Evolutionary conservation across 176 grass and related monocot genomes (phyloP), one percentile per base, ranked within the genome.

Genomic region (Bothriochloa decipiens): DNA sequence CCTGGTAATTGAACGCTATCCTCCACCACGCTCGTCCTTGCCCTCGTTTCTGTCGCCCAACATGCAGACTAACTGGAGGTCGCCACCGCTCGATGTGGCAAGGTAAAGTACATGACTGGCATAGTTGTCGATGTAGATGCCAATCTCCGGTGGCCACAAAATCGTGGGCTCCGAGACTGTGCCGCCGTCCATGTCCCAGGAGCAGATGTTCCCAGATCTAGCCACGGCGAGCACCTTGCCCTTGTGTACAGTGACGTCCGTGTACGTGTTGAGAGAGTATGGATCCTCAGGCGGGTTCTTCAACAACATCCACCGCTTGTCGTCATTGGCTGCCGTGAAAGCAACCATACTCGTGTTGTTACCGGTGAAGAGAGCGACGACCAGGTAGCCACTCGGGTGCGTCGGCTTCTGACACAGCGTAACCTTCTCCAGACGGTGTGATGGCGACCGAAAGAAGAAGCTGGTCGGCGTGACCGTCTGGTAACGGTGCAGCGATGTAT

Each of bases 401-500:
- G 63, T 42, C 18, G 78, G 63, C 6, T 63, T 80, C 27, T 2
- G 62, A 29, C 78, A 80, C 10, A 80, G 27, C 13, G 3, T 5
- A 28, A 79, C 25, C 13, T 45, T 39, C 39, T 32, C 7, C 16
- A 79, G 26, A 11, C 3, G 32, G 45, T 46, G 43, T 4, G 43
- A 0, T 12, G 45, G 45, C 45, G 11, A 14, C 45, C 45, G 12
- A 46, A 46, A 46, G 3, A 46, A 46, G 3, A 10, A 42, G 10
- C 37, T 40, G 37, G 37, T 0, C 6, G 37, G 6, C 6, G 37
- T 1, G 45, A 47, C 45, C 13, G 0, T 49, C 14, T 16, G 14
- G 14, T 16, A 49, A 16, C 15, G 0, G 3, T 26, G 3, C 0
- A 1, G 1, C 14, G 1, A 1, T 0, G 23, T 15, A 0, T 72